Evolutionary conservation across 2,329 filamentous ascomycete genomes (phyloP), one percentile per base, ranked within the genome.

Genomic region (Xylaria sp.): DNA sequence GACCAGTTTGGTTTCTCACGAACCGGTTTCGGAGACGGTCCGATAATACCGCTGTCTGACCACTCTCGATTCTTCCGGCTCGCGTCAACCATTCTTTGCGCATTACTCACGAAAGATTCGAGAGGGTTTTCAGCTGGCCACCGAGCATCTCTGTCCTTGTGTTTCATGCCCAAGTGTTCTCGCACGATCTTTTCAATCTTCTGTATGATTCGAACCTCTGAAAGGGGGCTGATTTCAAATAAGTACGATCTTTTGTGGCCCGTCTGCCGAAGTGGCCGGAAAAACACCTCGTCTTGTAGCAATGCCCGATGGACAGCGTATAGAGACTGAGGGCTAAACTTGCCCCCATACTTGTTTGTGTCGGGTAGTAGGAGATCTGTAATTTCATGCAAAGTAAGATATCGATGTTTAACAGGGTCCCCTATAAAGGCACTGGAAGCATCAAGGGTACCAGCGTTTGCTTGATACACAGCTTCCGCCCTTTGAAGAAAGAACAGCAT

Each of bases 261-360:
- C 79, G 85, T 78, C 71, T 86, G 74, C 79, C 84, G 78, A 77
- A 87, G 71, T 1, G 85, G 82, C 1, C 84, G 83, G 75, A 94
- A 92, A 33, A 84, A 87, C 62, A 89, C 83, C 9, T 90, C 88
- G 68, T 90, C 86, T 49, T 85, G 83, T 28, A 85, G 78, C 8
- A 95, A 77, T 9, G 90, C 86, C 65, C 87, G 87, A 72, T 94
- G 90, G 7, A 94, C 88, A 3, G 92, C 92, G 74, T 93, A 92
- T 5, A 94, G 79, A 9, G 86, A 84, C 33, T 83, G 75, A 0
- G 84, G 72, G 0, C 84, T 80, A 62, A 85, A 85, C 10, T 78
- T 80, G 1, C 78, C 79, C 25, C 78, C 76, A 1, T 72, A 68
- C 67, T 80, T 82, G 48, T 80, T 74, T 10, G 78, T 74, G 9